Percentiles rank a stretch among this genome's conserved stretches.
phyloP scores from a whole-genome alignment of 108 stramenopile genomes.

The Cyclotella sp. region DNA sequence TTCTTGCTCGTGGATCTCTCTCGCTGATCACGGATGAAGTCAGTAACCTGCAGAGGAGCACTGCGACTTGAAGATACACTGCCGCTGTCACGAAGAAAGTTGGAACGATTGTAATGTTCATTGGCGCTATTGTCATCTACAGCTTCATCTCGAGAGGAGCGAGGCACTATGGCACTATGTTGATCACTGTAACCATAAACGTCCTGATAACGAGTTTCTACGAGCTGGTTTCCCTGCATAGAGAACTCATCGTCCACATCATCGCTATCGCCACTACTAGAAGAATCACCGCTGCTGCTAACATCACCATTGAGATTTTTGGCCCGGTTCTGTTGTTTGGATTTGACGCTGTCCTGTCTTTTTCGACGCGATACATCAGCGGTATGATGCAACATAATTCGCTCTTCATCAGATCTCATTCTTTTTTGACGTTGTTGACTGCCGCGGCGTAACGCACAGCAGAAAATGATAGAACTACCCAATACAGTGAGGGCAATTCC shows the following conservation, averaged over 20 bases:
- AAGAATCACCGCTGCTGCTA: background rate
- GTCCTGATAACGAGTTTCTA: background rate
- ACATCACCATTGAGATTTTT: background rate
- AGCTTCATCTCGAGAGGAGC: background rate
- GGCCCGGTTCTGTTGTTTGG: background rate
- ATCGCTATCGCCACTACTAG: conserved; percentile 4
- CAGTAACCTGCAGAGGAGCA: background rate
- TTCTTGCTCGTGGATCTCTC: background rate
- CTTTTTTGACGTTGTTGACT: background rate
- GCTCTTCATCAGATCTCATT: background rate
- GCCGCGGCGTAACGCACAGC: background rate
- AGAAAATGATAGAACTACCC: background rate
- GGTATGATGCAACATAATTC: background rate
- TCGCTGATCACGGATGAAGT: background rate
- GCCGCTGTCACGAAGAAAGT: no score
- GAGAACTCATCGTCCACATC: conserved; percentile 4
- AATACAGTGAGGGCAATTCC: background rate
- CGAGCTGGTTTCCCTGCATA: background rate
- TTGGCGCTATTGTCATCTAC: background rate
- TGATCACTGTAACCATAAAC: background rate
- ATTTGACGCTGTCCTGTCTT: background rate
- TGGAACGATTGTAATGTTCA: no score
- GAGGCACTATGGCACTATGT: background rate
- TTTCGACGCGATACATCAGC: background rate
- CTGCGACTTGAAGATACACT: background rate